Conservation (phyloP, 768 basidiomycete species). For the Kwoniella newhampshirensis region DNA sequence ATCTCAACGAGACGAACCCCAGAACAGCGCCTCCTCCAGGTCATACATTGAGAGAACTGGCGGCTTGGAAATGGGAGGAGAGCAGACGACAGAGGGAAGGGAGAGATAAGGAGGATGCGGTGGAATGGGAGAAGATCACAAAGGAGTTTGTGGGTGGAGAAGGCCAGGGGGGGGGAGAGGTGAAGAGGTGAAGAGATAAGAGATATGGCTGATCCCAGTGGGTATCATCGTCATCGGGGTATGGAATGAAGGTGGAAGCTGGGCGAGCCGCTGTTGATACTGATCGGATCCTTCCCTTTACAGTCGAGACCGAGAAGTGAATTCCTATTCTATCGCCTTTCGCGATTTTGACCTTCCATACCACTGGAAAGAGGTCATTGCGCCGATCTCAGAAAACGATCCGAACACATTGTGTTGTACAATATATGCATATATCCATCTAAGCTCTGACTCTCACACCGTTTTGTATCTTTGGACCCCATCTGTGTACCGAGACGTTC, state of each 20-base stretch:
- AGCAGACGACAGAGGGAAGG: constrained; percentile 11
- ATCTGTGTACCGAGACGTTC: constrained; percentile 18
- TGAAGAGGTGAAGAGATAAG: background rate
- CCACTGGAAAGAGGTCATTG: no score
- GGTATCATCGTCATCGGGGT: no score
- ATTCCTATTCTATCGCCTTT: no score
- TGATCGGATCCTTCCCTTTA: no score
- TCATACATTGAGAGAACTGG: constrained; percentile 48
- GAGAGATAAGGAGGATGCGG: constrained; percentile 21
- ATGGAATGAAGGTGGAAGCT: no score
- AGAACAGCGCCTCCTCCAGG: constrained; percentile 47
- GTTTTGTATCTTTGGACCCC: constrained; percentile 46
- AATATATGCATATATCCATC: background rate
- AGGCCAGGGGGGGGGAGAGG: background rate
- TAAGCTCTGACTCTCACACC: constrained; percentile 35
- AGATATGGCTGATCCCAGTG: no score
- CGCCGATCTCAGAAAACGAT: no score
- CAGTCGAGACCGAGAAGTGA: no score
- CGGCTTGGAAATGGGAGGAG: constrained; percentile 46
- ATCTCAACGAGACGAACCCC: constrained; percentile 53
- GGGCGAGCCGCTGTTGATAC: no score
- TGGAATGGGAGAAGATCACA: constrained; percentile 43
- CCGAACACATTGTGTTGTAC: no score
- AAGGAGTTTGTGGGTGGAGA: constrained; percentile 38
- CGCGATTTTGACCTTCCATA: no score